A percentile compares a stretch with the other conserved stretches of the same genome.
Evolutionary conservation across 441 rosid genomes (phyloP).

Genomic region (Biscutella laevigata): DNA sequence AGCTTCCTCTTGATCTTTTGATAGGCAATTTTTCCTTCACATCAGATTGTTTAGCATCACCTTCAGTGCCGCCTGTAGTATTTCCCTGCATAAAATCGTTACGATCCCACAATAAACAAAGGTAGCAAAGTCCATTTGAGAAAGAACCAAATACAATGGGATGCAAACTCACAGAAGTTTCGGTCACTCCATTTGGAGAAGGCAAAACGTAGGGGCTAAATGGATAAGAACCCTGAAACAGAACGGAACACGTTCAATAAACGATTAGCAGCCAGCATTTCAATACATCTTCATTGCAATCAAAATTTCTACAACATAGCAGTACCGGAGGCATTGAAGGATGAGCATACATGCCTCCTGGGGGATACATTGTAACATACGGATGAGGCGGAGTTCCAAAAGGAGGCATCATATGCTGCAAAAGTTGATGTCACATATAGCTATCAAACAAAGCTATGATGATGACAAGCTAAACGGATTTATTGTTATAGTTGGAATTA

Average conservation of each 20-base stretch:
- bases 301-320: constrained; percentile 12
- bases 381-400: constrained; percentile 90
- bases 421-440: neutral
- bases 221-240: constrained; percentile 80
- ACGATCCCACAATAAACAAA: constrained; percentile 5
- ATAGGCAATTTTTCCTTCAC: constrained; percentile 85
- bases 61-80: constrained; percentile 51
- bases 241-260: constrained; percentile 14
- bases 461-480: neutral
- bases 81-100: constrained; percentile 44
- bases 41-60: constrained; percentile 72
- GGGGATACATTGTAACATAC: constrained; percentile 93
- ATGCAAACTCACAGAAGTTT: constrained; percentile 60
- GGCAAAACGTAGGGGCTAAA: constrained; percentile 90
- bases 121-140: neutral
- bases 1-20: constrained; percentile 94
- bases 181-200: constrained; percentile 79
- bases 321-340: constrained; percentile 86
- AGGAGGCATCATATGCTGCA: constrained; percentile 94
- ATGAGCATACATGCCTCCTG: constrained; percentile 82
- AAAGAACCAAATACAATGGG: constrained; percentile 2
- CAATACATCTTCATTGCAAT: constrained; percentile 8
- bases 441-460: constrained; percentile 9
- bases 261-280: constrained; percentile 2
- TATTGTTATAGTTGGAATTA: too few species aligned